phyloP scores from a whole-genome alignment of 2,329 filamentous ascomycete genomes.

The Stagonosporopsis chrysanthemi region DNA sequence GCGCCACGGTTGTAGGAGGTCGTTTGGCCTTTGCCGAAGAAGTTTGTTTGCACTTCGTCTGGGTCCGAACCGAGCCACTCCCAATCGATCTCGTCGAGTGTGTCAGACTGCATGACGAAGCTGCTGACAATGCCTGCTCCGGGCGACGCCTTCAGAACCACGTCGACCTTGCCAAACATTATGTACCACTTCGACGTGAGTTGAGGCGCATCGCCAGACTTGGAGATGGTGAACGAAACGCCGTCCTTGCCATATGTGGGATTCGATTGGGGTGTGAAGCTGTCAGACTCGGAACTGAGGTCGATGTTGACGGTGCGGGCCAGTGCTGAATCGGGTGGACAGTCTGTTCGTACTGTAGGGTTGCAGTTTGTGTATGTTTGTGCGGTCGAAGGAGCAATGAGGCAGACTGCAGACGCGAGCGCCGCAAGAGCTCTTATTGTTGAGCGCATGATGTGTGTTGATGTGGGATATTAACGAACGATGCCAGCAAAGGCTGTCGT shows the following conservation, averaged over 20 bases:
- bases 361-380: constrained; percentile 67
- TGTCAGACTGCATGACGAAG: constrained; percentile 87
- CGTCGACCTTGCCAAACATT: constrained; percentile 95
- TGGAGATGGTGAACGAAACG: constrained; percentile 78
- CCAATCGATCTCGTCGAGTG: constrained; percentile 94
- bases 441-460: constrained; percentile 40
- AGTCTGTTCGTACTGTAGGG: constrained; percentile 63
- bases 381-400: constrained; percentile 51
- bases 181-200: constrained; percentile 95
- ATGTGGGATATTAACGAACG: constrained; percentile 1
- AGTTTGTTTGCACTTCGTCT: constrained; percentile 90
- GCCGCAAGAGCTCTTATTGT: constrained; percentile 46
- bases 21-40: constrained; percentile 92
- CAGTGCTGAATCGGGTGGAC: constrained; percentile 79
- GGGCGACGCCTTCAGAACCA: constrained; percentile 83
- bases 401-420: constrained; percentile 50
- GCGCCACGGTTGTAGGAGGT: constrained; percentile 86
- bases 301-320: constrained; percentile 84
- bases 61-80: constrained; percentile 88
- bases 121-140: constrained; percentile 94
- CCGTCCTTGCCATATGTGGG: constrained; percentile 80
- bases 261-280: constrained; percentile 74
- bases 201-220: constrained; percentile 83
- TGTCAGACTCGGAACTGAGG: constrained; percentile 78
- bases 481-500: constrained; percentile 11